These are phyloP conservation scores for Petunia secreta DNA, from an alignment of 257 asterid genomes.

Conservation along the genomic window DNA sequence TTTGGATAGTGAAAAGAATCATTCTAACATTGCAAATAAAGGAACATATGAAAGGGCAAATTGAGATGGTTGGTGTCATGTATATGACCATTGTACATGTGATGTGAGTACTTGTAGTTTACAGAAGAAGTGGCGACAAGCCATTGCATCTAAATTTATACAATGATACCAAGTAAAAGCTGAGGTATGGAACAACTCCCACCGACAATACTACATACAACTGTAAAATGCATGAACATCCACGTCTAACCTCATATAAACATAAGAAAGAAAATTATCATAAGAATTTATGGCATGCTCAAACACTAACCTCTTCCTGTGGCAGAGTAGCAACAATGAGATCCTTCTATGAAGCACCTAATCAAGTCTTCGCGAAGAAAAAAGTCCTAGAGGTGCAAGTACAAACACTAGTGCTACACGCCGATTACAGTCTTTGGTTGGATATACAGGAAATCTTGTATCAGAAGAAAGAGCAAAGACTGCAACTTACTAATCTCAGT, in stretches of 20 bases:
- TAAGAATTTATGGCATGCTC: background rate
- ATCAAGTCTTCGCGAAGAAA: constrained; percentile 65
- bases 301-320: constrained; percentile 69
- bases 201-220: no score
- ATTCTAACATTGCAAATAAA: no score
- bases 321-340: constrained; percentile 78
- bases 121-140: no score
- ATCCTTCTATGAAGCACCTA: constrained; percentile 73
- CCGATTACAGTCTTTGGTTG: constrained; percentile 60
- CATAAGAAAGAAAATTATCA: background rate
- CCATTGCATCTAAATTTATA: no score
- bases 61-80: no score
- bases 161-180: no score
- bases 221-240: no score
- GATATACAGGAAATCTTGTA: constrained; percentile 57
- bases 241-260: background rate
- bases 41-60: no score
- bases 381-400: constrained; percentile 70
- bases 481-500: constrained; percentile 26
- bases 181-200: no score
- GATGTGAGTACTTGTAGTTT: no score
- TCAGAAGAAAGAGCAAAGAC: constrained; percentile 44
- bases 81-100: no score
- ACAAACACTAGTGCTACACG: constrained; percentile 62
- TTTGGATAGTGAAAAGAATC: no score